Percentiles rank a stretch among this genome's conserved stretches.
Evolutionary conservation across 306 rosid genomes (phyloP).

Genomic region (Quillaja saponaria): DNA sequence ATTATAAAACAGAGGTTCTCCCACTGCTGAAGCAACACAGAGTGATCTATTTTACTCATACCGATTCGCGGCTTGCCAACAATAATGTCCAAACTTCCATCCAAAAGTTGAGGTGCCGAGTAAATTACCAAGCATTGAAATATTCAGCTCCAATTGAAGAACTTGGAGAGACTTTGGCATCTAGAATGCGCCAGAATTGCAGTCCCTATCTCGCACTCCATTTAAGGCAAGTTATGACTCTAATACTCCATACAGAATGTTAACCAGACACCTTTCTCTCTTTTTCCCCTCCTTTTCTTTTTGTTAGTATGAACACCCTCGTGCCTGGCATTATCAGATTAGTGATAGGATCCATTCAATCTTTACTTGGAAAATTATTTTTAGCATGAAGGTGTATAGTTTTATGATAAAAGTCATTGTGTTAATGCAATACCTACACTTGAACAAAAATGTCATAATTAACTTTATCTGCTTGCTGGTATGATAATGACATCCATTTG

Average conservation of each 20-base stretch:
- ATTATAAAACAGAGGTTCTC: slow-evolving; percentile 76
- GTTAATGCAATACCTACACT: no score
- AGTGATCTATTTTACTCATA: slow-evolving; percentile 83
- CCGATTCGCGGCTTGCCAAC: slow-evolving; percentile 88
- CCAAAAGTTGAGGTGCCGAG: slow-evolving; percentile 87
- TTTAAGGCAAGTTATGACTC: slow-evolving; percentile 66
- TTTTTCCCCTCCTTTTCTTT: background rate
- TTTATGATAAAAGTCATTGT: slow-evolving; percentile 21
- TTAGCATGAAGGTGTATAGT: slow-evolving; percentile 5
- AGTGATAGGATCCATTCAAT: background rate
- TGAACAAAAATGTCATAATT: slow-evolving; percentile 3
- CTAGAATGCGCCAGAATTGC: slow-evolving; percentile 78
- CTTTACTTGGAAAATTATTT: slow-evolving; percentile 7
- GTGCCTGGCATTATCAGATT: no score
- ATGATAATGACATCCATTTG: background rate
- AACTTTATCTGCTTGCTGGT: no score
- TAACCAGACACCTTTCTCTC: background rate
- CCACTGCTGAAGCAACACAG: slow-evolving; percentile 86
- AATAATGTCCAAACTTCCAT: slow-evolving; percentile 65
- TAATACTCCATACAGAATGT: slow-evolving; percentile 24
- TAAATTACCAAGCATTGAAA: slow-evolving; percentile 80
- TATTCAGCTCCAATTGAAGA: slow-evolving; percentile 85
- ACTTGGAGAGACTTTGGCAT: slow-evolving; percentile 67
- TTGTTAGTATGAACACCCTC: no score
- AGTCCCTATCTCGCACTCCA: slow-evolving; percentile 86